Percentiles rank a stretch among this genome's conserved stretches.
Evolutionary conservation across 139 green algal genomes (phyloP).

Genomic region (Picochlorum sp.): DNA sequence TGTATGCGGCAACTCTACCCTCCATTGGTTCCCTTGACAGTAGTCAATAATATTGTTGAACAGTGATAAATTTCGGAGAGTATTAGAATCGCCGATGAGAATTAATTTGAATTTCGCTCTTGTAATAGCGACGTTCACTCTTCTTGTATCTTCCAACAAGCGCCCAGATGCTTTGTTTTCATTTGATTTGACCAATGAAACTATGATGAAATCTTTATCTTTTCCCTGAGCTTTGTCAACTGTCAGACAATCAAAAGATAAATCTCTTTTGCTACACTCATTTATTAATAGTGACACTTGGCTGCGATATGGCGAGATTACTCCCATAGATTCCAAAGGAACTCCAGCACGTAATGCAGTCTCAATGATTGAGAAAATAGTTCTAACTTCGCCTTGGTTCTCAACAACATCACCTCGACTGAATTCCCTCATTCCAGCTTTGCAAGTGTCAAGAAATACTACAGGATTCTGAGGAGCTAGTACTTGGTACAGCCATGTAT

Average conservation of each 20-base stretch:
- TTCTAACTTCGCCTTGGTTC: constrained; percentile 52
- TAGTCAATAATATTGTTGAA: constrained; percentile 18
- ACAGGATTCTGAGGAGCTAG: constrained; percentile 46
- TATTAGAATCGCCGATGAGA: constrained; percentile 51
- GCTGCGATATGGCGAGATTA: constrained; percentile 75
- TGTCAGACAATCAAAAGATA: constrained; percentile 63
- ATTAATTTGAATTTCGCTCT: constrained; percentile 71
- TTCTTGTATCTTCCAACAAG: constrained; percentile 71
- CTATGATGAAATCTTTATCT: constrained; percentile 63
- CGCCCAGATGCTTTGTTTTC: constrained; percentile 17
- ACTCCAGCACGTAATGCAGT: constrained; percentile 41
- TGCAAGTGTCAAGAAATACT: constrained; percentile 74
- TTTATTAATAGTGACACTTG: constrained; percentile 44
- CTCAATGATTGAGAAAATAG: constrained; percentile 38
- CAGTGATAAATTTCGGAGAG: constrained; percentile 26
- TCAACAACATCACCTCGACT: constrained; percentile 18
- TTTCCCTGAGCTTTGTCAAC: constrained; percentile 79
- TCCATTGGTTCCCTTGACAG: background rate
- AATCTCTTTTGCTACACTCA: background rate
- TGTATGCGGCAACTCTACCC: no score
- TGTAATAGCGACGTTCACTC: constrained; percentile 91
- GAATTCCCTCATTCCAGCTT: constrained; percentile 12
- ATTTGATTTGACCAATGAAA: constrained; percentile 71
- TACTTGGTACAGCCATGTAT: constrained; percentile 12
- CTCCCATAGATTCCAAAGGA: constrained; percentile 31